A percentile compares a stretch with the other conserved stretches of the same genome.
Conservation (phyloP, 2,329 filamentous ascomycete genomes). For the Verticillium dahliae region DNA sequence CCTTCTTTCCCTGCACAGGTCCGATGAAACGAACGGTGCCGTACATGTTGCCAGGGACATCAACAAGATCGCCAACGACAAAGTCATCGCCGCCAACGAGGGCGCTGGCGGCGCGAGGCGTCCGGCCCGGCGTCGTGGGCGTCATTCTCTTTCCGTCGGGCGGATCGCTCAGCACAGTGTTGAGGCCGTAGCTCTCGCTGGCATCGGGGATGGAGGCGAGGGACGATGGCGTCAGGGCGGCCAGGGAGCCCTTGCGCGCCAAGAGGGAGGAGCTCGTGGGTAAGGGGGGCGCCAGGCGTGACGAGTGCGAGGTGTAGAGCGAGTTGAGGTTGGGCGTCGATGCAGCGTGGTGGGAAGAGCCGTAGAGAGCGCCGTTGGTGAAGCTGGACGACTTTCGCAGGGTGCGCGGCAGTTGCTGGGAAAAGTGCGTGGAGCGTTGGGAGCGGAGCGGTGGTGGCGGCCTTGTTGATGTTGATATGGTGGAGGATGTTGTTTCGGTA, state of each 20-base stretch:
- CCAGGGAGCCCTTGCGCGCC: constrained; percentile 65
- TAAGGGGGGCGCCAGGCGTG: constrained; percentile 32
- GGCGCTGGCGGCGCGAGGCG: background rate
- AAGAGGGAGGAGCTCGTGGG: constrained; percentile 26
- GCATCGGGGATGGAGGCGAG: constrained; percentile 62
- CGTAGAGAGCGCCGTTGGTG: constrained; percentile 21
- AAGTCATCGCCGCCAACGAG: constrained; percentile 40
- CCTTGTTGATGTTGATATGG: constrained; percentile 1
- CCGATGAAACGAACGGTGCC: constrained; percentile 88
- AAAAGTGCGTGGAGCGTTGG: constrained; percentile 6
- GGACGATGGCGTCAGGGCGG: constrained; percentile 58
- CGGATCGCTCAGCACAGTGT: constrained; percentile 44
- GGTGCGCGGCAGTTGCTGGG: constrained; percentile 6
- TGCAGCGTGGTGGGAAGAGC: constrained; percentile 26
- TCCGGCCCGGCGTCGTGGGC: constrained; percentile 46
- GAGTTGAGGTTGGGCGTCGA: constrained; percentile 55
- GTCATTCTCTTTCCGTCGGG: constrained; percentile 36
- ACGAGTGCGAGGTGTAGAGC: constrained; percentile 39
- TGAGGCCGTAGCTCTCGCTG: constrained; percentile 55
- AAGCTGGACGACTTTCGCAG: constrained; percentile 34
- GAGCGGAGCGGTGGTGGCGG: constrained; percentile 6
- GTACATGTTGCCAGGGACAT: constrained; percentile 89
- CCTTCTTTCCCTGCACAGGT: constrained; percentile 79
- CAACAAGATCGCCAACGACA: constrained; percentile 74
- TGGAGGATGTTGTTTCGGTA: constrained; percentile 2